Conservation (phyloP, 2,329 filamentous ascomycete genomes). For the Hortaea sp. region DNA sequence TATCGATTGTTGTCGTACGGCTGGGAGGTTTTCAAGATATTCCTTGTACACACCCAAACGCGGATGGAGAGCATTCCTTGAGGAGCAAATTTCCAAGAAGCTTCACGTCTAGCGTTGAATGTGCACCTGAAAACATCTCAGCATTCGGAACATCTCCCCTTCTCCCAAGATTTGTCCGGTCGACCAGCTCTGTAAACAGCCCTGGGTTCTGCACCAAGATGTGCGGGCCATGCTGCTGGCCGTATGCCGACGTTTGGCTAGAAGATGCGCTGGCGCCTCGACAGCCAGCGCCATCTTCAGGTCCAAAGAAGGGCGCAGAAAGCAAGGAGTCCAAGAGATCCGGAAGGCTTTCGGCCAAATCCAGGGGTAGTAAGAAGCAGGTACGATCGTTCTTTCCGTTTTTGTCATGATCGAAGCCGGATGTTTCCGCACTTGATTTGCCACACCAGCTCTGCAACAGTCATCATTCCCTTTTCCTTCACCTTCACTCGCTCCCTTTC, state of each 20-base stretch:
- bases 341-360: neutral
- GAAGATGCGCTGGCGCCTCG: slow-evolving; percentile 13
- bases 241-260: slow-evolving; percentile 20
- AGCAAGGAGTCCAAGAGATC: neutral
- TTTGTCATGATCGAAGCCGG: neutral
- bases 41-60: too few relatives aligned
- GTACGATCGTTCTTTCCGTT: slow-evolving; percentile 1
- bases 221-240: slow-evolving; percentile 16
- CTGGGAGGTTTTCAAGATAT: too few relatives aligned
- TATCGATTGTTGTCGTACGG: too few relatives aligned
- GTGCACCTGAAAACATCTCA: too few relatives aligned
- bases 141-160: too few relatives aligned
- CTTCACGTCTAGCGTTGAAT: too few relatives aligned
- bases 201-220: neutral
- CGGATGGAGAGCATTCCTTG: too few relatives aligned
- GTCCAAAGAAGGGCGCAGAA: slow-evolving; percentile 1
- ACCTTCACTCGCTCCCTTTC: neutral
- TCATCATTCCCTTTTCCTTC: neutral
- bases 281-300: neutral
- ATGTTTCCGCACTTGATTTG: neutral
- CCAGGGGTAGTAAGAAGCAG: neutral
- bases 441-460: neutral
- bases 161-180: too few relatives aligned
- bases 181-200: too few relatives aligned
- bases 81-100: too few relatives aligned